Evolutionary conservation across 345 rosid species (phyloP).

Genomic region (Mercurialis annua): DNA sequence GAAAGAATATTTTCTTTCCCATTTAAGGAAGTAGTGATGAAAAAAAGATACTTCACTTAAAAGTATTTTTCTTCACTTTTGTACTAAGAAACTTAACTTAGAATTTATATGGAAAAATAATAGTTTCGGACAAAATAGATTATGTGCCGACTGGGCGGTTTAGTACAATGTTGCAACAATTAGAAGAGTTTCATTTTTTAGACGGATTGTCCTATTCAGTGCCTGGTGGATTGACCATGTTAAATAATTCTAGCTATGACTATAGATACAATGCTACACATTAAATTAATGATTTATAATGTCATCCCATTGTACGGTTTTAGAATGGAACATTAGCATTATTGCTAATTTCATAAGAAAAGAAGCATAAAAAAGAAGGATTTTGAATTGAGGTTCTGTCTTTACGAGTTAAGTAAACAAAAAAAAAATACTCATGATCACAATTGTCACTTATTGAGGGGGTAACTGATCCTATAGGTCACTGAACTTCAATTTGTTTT

Average conservation of each 20-base stretch:
- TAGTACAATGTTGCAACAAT: constrained; percentile 2
- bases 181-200: background rate
- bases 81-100: background rate
- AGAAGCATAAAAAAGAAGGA: too few relatives aligned
- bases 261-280: background rate
- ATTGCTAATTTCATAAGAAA: too few relatives aligned
- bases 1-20: constrained; percentile 16
- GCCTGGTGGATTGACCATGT: constrained; percentile 1
- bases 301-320: background rate
- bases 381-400: too few relatives aligned
- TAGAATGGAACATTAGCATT: background rate
- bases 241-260: background rate
- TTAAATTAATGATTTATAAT: background rate
- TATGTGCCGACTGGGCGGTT: background rate
- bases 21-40: constrained; percentile 6
- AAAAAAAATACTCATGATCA: too few relatives aligned
- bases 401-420: too few relatives aligned
- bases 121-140: background rate
- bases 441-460: too few relatives aligned
- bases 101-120: constrained; percentile 10
- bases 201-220: background rate
- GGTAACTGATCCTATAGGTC: too few relatives aligned
- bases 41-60: background rate
- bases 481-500: too few relatives aligned
- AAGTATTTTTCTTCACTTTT: too few relatives aligned